phyloP scores from a whole-genome alignment of 768 basidiomycete genomes.

The Trametes maxima region DNA sequence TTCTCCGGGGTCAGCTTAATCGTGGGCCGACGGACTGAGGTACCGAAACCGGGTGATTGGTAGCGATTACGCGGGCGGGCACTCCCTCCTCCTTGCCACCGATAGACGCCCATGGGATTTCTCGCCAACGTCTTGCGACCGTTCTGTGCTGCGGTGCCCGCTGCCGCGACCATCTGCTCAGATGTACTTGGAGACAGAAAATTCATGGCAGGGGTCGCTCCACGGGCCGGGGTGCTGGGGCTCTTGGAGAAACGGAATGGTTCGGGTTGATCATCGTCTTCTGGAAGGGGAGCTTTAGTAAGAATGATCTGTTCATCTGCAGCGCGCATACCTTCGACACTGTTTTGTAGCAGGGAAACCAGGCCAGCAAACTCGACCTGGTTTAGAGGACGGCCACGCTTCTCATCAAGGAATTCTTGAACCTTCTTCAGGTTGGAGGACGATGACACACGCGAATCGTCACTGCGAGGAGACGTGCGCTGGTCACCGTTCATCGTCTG shows the following conservation, averaged over 20 bases:
- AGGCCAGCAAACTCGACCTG: slow-evolving; percentile 56
- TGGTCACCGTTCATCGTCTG: slow-evolving; percentile 9
- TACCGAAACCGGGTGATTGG: slow-evolving; percentile 72
- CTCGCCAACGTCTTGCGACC: slow-evolving; percentile 57
- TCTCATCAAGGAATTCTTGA: slow-evolving; percentile 46
- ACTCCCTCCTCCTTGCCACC: slow-evolving; percentile 78
- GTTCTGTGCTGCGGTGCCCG: slow-evolving; percentile 31
- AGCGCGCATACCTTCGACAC: slow-evolving; percentile 45
- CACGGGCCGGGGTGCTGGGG: slow-evolving; percentile 42
- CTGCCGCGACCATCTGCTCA: slow-evolving; percentile 15
- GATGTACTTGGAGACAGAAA: slow-evolving; percentile 27
- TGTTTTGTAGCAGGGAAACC: slow-evolving; percentile 56
- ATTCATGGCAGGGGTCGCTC: slow-evolving; percentile 37
- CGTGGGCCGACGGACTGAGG: slow-evolving; percentile 48
- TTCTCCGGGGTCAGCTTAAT: slow-evolving; percentile 47
- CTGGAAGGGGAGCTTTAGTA: slow-evolving; percentile 17
- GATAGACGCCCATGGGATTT: slow-evolving; percentile 77
- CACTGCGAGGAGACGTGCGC: slow-evolving; percentile 19
- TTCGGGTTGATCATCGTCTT: slow-evolving; percentile 44
- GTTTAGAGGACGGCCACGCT: slow-evolving; percentile 50
- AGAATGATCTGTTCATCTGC: slow-evolving; percentile 1
- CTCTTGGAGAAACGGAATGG: slow-evolving; percentile 66
- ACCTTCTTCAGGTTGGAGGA: slow-evolving; percentile 21
- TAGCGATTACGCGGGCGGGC: slow-evolving; percentile 70
- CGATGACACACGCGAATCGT: slow-evolving; percentile 12